Conservation (phyloP, 768 basidiomycete species). For the Phlebiopsis gigantea region DNA sequence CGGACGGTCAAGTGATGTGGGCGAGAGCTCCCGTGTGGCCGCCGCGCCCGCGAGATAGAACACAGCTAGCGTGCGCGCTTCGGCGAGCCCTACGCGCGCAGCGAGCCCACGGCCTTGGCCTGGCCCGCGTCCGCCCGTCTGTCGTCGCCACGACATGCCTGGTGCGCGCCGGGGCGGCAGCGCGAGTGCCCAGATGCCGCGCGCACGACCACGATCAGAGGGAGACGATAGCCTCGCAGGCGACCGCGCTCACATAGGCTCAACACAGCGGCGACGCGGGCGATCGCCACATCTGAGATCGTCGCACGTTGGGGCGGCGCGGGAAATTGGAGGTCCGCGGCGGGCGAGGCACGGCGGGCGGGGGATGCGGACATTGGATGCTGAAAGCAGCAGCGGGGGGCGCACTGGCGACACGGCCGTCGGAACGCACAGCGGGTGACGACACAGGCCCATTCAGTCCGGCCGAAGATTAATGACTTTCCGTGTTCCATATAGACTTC, state of each 20-base stretch:
- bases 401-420: no score
- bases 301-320: neutral
- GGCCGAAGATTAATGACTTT: conserved; percentile 6
- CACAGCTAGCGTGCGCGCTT: no score
- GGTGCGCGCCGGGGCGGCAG: neutral
- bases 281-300: conserved; percentile 7
- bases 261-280: neutral
- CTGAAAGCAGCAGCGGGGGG: no score
- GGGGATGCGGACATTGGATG: neutral
- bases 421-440: conserved; percentile 12
- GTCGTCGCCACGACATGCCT: no score
- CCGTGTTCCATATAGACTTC: conserved; percentile 9
- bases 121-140: no score
- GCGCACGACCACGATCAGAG: neutral
- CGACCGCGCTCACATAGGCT: neutral
- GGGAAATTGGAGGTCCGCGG: neutral
- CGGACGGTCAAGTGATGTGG: no score
- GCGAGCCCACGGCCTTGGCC: no score
- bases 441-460: conserved; percentile 2
- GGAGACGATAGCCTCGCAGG: neutral
- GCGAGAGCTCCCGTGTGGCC: no score
- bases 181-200: neutral
- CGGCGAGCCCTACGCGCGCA: no score
- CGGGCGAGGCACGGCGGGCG: neutral
- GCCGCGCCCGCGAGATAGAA: no score